Conservation (phyloP, 768 basidiomycete genomes). For the Cystobasidium onofrii region DNA sequence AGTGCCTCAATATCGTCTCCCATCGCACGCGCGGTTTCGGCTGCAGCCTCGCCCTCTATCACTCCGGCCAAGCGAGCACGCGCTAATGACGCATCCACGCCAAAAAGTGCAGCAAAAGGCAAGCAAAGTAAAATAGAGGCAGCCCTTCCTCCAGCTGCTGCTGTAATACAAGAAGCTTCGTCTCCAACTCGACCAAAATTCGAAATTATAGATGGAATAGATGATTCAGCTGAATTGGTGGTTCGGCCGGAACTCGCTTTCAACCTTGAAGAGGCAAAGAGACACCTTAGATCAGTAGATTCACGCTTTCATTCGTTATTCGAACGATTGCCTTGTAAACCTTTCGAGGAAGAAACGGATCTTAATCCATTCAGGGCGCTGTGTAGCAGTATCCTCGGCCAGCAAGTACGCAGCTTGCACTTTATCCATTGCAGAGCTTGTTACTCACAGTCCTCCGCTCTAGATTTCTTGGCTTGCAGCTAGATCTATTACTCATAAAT, state of each 20-base stretch:
- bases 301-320: slow-evolving; percentile 66
- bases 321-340: slow-evolving; percentile 59
- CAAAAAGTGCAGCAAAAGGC: not conserved
- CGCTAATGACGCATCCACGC: not conserved
- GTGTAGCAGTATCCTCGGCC: slow-evolving; percentile 62
- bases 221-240: slow-evolving; percentile 41
- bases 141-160: not conserved
- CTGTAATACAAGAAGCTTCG: not conserved
- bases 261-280: slow-evolving; percentile 65
- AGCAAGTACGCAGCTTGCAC: slow-evolving; percentile 71
- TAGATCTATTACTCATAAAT: slow-evolving; percentile 68
- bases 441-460: slow-evolving; percentile 52
- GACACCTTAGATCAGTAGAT: slow-evolving; percentile 62
- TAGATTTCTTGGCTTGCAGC: slow-evolving; percentile 85
- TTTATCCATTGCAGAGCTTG: slow-evolving; percentile 53
- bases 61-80: not conserved
- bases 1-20: not conserved
- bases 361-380: slow-evolving; percentile 52
- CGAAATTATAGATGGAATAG: not conserved
- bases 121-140: not conserved
- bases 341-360: slow-evolving; percentile 55
- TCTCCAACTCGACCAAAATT: not conserved
- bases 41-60: not conserved
- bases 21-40: not conserved
- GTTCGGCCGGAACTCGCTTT: slow-evolving; percentile 68